phyloP scores from a whole-genome alignment of 495 filamentous ascomycete species.

The Symbiotaphrina buchneri region DNA sequence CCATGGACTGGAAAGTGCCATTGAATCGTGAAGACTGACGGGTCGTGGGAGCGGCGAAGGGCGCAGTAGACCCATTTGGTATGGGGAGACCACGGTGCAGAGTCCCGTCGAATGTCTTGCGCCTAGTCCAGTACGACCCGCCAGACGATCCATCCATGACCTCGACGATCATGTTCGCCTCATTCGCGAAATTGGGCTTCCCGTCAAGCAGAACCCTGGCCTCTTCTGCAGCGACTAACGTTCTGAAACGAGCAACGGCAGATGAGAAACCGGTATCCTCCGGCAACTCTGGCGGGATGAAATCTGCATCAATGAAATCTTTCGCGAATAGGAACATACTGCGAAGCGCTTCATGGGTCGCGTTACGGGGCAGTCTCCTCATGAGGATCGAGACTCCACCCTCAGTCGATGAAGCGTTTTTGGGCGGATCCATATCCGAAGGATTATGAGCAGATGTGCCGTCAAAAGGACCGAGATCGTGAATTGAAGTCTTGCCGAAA shows the following conservation, averaged over 20 bases:
- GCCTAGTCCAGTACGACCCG: slow-evolving; percentile 19
- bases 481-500: slow-evolving; percentile 1
- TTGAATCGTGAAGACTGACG: slow-evolving; percentile 62
- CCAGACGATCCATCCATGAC: slow-evolving; percentile 27
- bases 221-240: slow-evolving; percentile 48
- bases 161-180: slow-evolving; percentile 62
- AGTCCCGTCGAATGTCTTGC: slow-evolving; percentile 38
- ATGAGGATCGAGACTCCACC: slow-evolving; percentile 36
- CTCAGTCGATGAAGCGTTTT: slow-evolving; percentile 11
- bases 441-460: not conserved
- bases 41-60: slow-evolving; percentile 28
- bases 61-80: slow-evolving; percentile 27
- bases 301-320: slow-evolving; percentile 51
- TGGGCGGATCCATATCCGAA: not conserved
- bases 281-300: slow-evolving; percentile 37
- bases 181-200: slow-evolving; percentile 51
- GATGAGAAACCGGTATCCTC: slow-evolving; percentile 51
- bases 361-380: slow-evolving; percentile 55
- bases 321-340: slow-evolving; percentile 75
- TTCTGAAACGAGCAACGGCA: slow-evolving; percentile 56
- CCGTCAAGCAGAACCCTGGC: slow-evolving; percentile 58
- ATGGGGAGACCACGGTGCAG: slow-evolving; percentile 23
- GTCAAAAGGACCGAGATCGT: slow-evolving; percentile 2
- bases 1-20: slow-evolving; percentile 49
- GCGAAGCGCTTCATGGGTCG: slow-evolving; percentile 45